These are phyloP conservation scores for Borovskyia barvae DNA, from an alignment of 208 protist species.

Conservation along the genomic window DNA sequence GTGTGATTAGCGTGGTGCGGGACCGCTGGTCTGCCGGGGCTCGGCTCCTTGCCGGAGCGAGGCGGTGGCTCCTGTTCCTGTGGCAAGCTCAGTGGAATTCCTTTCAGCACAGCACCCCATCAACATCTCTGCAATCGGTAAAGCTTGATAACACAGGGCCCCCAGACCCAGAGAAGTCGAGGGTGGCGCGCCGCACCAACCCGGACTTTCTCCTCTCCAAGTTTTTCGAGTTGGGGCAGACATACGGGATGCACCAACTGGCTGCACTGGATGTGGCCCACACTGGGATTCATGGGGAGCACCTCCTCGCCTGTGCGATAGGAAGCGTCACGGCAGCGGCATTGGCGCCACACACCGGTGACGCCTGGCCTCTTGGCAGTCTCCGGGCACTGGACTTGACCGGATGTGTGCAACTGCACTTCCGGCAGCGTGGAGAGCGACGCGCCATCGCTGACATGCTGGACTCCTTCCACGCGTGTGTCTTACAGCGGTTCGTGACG, in stretches of 20 bases:
- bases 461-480: not conserved
- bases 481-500: not conserved
- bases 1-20: constrained; percentile 12
- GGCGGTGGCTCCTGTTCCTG: constrained; percentile 7
- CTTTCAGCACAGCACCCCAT: no score
- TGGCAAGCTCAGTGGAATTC: no score
- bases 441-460: not conserved
- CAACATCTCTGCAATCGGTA: no score
- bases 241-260: constrained; percentile 20
- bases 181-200: no score
- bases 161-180: no score
- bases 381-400: constrained; percentile 42
- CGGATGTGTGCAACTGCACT: constrained; percentile 35
- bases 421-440: constrained; percentile 1
- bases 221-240: constrained; percentile 14
- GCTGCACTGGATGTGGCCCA: constrained; percentile 42
- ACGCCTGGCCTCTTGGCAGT: not conserved
- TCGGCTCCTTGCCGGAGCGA: not conserved
- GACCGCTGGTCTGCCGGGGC: constrained; percentile 4
- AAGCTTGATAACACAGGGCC: no score
- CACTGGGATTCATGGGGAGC: constrained; percentile 36
- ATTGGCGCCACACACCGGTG: not conserved
- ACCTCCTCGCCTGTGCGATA: constrained; percentile 39
- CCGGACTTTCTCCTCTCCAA: constrained; percentile 7
- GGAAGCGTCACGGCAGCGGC: constrained; percentile 8